Base-by-base conservation (phyloP, 2,329 filamentous ascomycete genomes). In the Fusarium graminum region DNA sequence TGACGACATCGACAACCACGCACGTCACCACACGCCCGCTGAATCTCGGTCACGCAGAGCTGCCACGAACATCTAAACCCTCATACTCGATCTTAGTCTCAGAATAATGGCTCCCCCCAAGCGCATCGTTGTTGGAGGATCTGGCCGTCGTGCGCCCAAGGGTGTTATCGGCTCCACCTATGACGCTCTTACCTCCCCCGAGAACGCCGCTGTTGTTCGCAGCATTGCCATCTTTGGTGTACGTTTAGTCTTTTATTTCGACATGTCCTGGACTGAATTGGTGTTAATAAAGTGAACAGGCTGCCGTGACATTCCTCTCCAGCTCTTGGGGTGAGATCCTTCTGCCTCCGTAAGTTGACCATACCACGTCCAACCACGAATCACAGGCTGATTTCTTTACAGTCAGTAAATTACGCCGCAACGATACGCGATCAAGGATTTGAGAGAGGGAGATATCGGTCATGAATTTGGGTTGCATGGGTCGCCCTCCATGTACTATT, bases 171-270 rank as follows among this genome's bases (percentile, higher is more conserved):
- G 80, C 70, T 82, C 81, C 57, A 82, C 86, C 68, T 91, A 90
- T 78, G 82, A 85, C 62, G 81, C 86, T 68, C 74, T 91, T 73
- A 91, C 88, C 54, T 85, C 86, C 28, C 78, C 89, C 32, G 90
- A 92, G 74, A 92, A 92, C 78, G 84, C 87, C 46, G 85, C 88
- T 56, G 85, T 91, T 56, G 89, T 92, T 61, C 85, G 87, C 72
- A 91, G 89, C 74, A 80, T 92, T 69, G 82, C 86, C 66, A 77
- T 91, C 71, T 92, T 92, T 74, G 88, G 88, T 55, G 89, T 92
- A 83, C 75, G 88, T 81, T 42, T 26, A 39, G 41, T 22, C 17
- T 17, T 10, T 2, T 22, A 6, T 4, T 16, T 14, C 8, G 34
- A 8, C 10, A 36, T 32, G 2, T 16, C 28, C 7, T 6, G 9